phyloP scores from a whole-genome alignment of 148 eudicot species.

The Chenopodium album region DNA sequence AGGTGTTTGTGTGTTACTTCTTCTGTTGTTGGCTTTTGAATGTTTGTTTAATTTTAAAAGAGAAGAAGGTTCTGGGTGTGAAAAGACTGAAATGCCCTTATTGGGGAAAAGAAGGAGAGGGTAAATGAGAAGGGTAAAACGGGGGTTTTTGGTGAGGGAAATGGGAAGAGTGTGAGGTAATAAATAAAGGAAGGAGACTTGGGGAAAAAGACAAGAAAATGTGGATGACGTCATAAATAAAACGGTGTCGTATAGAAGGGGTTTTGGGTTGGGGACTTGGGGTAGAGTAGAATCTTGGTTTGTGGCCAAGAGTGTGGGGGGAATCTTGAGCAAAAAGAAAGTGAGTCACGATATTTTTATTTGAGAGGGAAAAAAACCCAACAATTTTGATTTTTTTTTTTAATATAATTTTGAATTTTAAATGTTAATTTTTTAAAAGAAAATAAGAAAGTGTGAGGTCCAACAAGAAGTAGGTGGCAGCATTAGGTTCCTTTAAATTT shows the following conservation, averaged over 20 bases:
- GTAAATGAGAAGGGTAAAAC: background rate
- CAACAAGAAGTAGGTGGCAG: no score
- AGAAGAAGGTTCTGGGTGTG: background rate
- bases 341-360: background rate
- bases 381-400: no score
- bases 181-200: constrained; percentile 1
- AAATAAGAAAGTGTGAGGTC: no score
- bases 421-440: no score
- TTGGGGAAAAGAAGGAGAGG: background rate
- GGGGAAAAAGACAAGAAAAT: background rate
- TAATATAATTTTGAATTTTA: no score
- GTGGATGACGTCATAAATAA: no score
- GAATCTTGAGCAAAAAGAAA: background rate
- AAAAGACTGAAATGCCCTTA: constrained; percentile 1
- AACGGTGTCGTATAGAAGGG: background rate
- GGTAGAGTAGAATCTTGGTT: background rate
- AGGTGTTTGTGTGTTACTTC: background rate
- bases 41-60: background rate
- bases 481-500: no score
- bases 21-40: constrained; percentile 8
- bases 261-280: background rate
- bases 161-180: background rate
- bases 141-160: background rate
- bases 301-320: background rate
- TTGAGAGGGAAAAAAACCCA: background rate